Conservation (phyloP, 1,284 basidiomycete species). For the Mycena sp. region DNA sequence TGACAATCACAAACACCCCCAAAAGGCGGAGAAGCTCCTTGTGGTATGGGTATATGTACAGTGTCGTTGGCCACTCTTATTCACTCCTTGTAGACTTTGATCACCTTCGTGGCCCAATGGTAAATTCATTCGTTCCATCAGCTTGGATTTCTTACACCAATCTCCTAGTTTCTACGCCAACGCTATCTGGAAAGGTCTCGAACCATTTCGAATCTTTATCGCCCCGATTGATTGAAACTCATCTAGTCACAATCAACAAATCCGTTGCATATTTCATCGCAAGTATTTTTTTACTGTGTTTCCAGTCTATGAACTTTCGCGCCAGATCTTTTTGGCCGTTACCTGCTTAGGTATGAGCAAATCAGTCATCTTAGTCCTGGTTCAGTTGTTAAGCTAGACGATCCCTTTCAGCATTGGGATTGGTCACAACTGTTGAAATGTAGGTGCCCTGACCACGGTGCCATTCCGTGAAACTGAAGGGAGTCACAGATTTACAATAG, state of each 20-base stretch:
- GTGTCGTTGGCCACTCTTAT: neutral
- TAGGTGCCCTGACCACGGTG: neutral
- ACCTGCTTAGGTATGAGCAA: constrained; percentile 1
- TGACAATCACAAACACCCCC: neutral
- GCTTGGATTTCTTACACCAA: neutral
- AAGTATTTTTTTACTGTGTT: neutral
- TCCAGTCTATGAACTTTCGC: neutral
- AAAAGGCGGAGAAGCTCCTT: constrained; percentile 6
- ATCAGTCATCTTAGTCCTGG: too few relatives aligned
- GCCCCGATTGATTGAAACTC: neutral
- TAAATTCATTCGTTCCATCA: neutral
- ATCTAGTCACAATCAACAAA: constrained; percentile 5
- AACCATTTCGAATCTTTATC: neutral
- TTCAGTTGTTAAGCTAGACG: too few relatives aligned
- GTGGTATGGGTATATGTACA: neutral
- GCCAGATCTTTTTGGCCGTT: constrained; percentile 1
- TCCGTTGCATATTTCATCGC: constrained; percentile 1
- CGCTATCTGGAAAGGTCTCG: neutral
- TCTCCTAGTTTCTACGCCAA: constrained; percentile 11
- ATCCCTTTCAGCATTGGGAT: constrained; percentile 1
- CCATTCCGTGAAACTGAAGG: neutral
- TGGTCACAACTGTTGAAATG: constrained; percentile 9
- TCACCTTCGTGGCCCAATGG: constrained; percentile 13
- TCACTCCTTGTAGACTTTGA: neutral
- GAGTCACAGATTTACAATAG: constrained; percentile 1